Percentiles rank a stretch among this genome's conserved stretches.
These are phyloP conservation scores for Colletotrichum sansevieriae DNA, from an alignment of 2,329 filamentous ascomycete species.

Conservation along the genomic window DNA sequence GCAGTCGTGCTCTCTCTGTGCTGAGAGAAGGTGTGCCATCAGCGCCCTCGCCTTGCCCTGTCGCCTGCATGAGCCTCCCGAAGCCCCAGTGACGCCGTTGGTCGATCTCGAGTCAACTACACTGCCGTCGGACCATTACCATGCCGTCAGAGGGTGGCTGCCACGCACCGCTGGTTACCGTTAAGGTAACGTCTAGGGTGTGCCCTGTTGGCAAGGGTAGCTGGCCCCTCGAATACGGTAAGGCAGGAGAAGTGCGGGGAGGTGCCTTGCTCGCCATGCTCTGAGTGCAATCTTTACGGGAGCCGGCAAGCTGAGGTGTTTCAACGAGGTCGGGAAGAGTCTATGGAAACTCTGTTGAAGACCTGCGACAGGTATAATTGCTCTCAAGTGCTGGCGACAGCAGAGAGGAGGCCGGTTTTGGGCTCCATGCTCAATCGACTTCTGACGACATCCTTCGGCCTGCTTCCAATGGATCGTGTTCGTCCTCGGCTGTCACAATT, in stretches of 20 bases:
- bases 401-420: not conserved
- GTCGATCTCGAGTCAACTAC: slow-evolving; percentile 28
- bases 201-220: slow-evolving; percentile 32
- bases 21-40: slow-evolving; percentile 6
- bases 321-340: slow-evolving; percentile 20
- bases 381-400: slow-evolving; percentile 1
- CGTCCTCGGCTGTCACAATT: no score
- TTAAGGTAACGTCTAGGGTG: slow-evolving; percentile 12
- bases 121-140: not conserved
- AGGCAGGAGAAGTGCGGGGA: slow-evolving; percentile 25
- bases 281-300: not conserved
- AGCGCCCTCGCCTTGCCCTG: slow-evolving; percentile 14
- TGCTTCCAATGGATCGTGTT: no score
- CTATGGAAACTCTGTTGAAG: not conserved
- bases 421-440: not conserved
- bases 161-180: not conserved
- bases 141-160: slow-evolving; percentile 25
- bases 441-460: not conserved
- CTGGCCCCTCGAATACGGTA: slow-evolving; percentile 2
- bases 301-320: not conserved
- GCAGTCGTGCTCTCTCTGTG: not conserved
- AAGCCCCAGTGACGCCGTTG: slow-evolving; percentile 17
- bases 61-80: slow-evolving; percentile 33
- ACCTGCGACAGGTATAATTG: not conserved
- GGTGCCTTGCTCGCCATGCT: slow-evolving; percentile 8